Percentiles rank a stretch among this genome's conserved stretches.
Conservation (phyloP, 139 green algal species). For the Chlamydomonas sp. region DNA sequence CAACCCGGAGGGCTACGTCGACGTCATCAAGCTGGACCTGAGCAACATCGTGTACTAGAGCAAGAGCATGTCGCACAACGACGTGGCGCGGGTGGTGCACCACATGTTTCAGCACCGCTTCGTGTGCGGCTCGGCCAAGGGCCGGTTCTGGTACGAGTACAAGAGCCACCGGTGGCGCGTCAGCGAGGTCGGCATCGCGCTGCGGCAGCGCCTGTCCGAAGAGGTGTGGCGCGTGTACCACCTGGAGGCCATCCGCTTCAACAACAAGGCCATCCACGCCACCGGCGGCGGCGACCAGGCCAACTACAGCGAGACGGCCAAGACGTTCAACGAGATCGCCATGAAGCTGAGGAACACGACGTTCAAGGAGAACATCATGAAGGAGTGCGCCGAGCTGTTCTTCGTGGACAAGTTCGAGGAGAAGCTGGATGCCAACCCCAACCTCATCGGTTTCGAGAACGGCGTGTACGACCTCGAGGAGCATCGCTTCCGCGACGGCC, state of each 20-base stretch:
- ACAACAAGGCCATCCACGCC: not conserved
- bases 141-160: conserved; percentile 20
- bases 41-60: not conserved
- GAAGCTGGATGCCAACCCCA: conserved; percentile 14
- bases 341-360: conserved; percentile 8
- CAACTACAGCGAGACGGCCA: not conserved
- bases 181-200: not conserved
- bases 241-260: not conserved
- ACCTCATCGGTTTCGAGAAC: conserved; percentile 27
- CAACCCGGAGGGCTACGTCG: not conserved
- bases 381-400: conserved; percentile 14
- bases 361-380: conserved; percentile 21
- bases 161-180: not conserved
- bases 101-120: conserved; percentile 12
- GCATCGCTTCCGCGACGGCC: conserved; percentile 13
- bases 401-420: conserved; percentile 10
- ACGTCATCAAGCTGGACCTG: not conserved
- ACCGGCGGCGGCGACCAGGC: not conserved
- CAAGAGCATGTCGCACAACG: not conserved
- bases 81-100: conserved; percentile 8
- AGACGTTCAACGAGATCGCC: conserved; percentile 4
- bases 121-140: conserved; percentile 6
- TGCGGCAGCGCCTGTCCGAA: not conserved
- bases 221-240: conserved; percentile 2
- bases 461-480: conserved; percentile 25